A percentile compares a stretch with the other conserved stretches of the same genome.
Conservation (phyloP, 768 basidiomycete species). For the Coprinellus micaceus region DNA sequence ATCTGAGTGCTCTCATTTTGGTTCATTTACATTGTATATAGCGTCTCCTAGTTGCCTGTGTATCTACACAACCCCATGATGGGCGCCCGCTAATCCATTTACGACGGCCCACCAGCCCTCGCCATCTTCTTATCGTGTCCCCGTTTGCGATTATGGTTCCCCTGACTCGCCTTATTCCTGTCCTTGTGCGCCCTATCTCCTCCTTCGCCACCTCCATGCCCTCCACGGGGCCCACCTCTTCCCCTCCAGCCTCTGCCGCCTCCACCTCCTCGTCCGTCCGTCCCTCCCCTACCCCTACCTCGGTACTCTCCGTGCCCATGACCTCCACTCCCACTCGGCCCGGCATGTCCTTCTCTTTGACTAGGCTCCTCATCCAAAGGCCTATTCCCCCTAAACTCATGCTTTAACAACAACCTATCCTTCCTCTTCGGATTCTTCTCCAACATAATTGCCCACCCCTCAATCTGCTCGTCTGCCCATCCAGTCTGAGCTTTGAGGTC, state of each 20-base stretch:
- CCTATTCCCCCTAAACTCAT: conserved; percentile 72
- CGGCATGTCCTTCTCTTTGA: background rate
- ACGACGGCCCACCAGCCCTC: conserved; percentile 39
- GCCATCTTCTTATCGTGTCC: conserved; percentile 91
- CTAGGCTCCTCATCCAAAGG: conserved; percentile 9
- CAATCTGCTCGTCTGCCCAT: conserved; percentile 82
- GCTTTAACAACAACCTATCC: conserved; percentile 68
- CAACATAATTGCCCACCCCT: conserved; percentile 89
- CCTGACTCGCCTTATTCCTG: conserved; percentile 69
- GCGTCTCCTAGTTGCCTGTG: no score
- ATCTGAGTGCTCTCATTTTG: background rate
- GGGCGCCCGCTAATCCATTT: background rate
- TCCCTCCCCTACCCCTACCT: conserved; percentile 20
- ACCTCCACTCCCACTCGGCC: conserved; percentile 3
- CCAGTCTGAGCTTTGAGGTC: conserved; percentile 71
- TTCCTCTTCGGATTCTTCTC: conserved; percentile 75
- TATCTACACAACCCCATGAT: no score
- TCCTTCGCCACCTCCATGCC: conserved; percentile 34
- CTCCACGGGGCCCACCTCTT: conserved; percentile 11
- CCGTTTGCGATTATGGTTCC: conserved; percentile 72
- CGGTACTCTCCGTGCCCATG: conserved; percentile 27
- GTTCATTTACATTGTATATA: background rate
- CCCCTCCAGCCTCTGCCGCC: conserved; percentile 39
- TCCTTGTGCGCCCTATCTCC: conserved; percentile 71
- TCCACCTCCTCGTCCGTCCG: conserved; percentile 29